These are phyloP conservation scores for Detonula confervacea DNA, from an alignment of 352 stramenopile species.

Conservation along the genomic window DNA sequence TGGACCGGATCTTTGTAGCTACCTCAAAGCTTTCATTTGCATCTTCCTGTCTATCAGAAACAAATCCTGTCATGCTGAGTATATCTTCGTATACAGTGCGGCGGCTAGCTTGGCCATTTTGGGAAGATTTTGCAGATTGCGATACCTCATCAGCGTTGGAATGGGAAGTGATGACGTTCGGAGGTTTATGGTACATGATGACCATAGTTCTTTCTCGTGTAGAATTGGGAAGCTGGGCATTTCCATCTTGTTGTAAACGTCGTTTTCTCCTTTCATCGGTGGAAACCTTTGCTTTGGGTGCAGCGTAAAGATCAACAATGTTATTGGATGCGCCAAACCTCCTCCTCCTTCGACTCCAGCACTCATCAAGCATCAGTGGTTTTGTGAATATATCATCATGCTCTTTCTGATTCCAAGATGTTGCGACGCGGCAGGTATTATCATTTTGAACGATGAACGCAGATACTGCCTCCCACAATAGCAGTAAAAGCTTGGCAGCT, in stretches of 20 bases:
- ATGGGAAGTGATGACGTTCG: constrained; percentile 71
- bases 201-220: constrained; percentile 61
- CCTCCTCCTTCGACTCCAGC: not conserved
- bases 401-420: not conserved
- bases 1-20: constrained; percentile 58
- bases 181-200: constrained; percentile 69
- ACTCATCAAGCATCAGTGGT: not conserved
- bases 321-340: not conserved
- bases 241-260: not conserved
- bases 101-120: constrained; percentile 8
- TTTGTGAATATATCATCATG: not conserved
- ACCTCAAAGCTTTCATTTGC: constrained; percentile 35
- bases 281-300: not conserved
- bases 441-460: not conserved
- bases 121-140: not conserved
- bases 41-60: constrained; percentile 26
- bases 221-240: not conserved
- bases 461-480: not conserved
- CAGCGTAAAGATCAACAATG: not conserved
- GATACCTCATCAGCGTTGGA: constrained; percentile 48
- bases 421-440: too few relatives aligned
- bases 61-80: constrained; percentile 57
- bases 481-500: not conserved
- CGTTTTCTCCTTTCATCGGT: constrained; percentile 2
- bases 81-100: constrained; percentile 69